phyloP scores from a whole-genome alignment of 495 filamentous ascomycete genomes.

The Penicillium parvum region DNA sequence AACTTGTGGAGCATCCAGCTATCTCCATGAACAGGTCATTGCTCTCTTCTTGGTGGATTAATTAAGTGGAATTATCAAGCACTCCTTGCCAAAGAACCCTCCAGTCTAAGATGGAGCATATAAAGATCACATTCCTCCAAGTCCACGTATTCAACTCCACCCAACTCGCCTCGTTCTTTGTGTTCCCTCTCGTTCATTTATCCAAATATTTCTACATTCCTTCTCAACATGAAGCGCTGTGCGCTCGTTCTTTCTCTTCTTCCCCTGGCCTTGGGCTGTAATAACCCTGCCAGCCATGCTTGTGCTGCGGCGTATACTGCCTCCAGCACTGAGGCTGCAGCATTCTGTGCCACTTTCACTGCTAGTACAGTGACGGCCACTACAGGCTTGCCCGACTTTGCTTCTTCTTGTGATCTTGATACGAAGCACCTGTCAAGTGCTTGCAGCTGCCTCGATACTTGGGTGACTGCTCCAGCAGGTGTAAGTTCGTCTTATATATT shows the following conservation, averaged over 20 bases:
- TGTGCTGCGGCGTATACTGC: constrained; percentile 29
- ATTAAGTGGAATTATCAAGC: no score
- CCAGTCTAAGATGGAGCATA: no score
- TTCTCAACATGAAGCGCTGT: constrained; percentile 21
- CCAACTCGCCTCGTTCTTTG: background rate
- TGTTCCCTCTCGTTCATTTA: constrained; percentile 23
- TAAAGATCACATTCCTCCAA: no score
- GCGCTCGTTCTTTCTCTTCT: constrained; percentile 27
- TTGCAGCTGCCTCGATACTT: constrained; percentile 28
- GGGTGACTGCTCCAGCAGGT: constrained; percentile 10
- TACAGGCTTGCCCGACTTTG: constrained; percentile 23
- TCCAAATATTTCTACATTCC: constrained; percentile 15
- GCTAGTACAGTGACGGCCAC: constrained; percentile 24
- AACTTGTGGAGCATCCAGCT: no score
- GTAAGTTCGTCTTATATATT: background rate
- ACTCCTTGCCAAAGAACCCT: no score
- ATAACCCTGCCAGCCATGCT: constrained; percentile 24
- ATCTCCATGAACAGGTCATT: no score
- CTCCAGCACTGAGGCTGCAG: constrained; percentile 21
- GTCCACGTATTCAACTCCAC: no score
- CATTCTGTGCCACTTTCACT: constrained; percentile 30
- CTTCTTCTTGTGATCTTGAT: constrained; percentile 22
- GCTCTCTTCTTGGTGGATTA: no score
- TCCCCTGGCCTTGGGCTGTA: constrained; percentile 27
- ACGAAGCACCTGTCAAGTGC: constrained; percentile 28